Conservation (phyloP, 208 protist genomes). For the Naegleria lovaniensis region DNA sequence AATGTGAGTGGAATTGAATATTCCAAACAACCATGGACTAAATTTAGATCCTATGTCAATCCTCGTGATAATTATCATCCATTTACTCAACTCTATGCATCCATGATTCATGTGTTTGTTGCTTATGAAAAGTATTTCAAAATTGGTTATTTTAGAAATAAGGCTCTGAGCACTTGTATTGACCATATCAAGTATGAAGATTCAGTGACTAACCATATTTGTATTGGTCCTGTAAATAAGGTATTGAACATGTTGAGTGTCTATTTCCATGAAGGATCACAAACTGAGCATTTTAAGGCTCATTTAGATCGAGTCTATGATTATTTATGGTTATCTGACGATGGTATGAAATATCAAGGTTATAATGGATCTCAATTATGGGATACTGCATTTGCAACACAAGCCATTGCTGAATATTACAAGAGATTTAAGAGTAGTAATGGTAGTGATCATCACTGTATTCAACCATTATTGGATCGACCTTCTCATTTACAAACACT, state of each 20-base stretch:
- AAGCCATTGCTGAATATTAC: constrained; percentile 69
- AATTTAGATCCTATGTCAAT: constrained; percentile 58
- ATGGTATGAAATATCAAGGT: constrained; percentile 93
- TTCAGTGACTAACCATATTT: constrained; percentile 88
- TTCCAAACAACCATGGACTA: constrained; percentile 68
- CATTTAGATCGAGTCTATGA: constrained; percentile 81
- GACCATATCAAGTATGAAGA: constrained; percentile 88
- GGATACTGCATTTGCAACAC: constrained; percentile 92
- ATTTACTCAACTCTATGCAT: constrained; percentile 61
- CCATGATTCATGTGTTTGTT: constrained; percentile 51
- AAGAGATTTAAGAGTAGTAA: neutral
- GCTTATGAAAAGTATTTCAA: constrained; percentile 67
- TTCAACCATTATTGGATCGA: constrained; percentile 49
- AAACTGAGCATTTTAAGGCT: constrained; percentile 63
- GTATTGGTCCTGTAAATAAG: constrained; percentile 92
- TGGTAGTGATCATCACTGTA: constrained; percentile 32
- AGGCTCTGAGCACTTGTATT: constrained; percentile 65
- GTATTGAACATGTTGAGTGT: constrained; percentile 88
- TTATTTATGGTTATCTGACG: constrained; percentile 86
- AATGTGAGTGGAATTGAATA: constrained; percentile 47
- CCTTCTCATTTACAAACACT: constrained; percentile 48
- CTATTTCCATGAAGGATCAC: constrained; percentile 75
- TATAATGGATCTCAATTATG: constrained; percentile 97
- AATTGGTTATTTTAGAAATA: constrained; percentile 55
- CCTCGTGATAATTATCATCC: constrained; percentile 81